Conservation (phyloP, 371 early-diverging fungal genomes). For the Mortierella sp. region DNA sequence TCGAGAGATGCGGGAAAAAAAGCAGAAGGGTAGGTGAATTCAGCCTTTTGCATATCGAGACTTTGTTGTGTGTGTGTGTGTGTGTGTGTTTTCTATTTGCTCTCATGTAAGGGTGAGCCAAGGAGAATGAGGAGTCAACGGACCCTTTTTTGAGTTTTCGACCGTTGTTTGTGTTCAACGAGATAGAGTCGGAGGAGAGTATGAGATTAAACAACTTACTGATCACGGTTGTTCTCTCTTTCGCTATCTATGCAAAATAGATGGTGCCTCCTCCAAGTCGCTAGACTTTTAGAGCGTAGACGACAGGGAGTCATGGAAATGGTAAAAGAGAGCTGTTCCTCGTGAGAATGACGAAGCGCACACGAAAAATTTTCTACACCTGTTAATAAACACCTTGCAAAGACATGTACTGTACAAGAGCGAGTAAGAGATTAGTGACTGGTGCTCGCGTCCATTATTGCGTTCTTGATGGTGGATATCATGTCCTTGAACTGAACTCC, state of each 20-base stretch:
- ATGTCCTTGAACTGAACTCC: no score
- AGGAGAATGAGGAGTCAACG: background rate
- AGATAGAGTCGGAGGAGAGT: background rate
- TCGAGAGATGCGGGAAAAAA: constrained; percentile 57
- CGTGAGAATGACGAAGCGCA: background rate
- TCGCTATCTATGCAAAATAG: background rate
- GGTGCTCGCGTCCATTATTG: no score
- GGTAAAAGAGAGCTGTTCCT: background rate
- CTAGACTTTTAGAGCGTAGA: constrained; percentile 23
- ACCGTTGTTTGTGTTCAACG: background rate
- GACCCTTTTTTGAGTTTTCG: background rate
- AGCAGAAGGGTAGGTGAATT: constrained; percentile 58
- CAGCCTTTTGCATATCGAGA: background rate
- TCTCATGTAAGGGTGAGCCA: no score
- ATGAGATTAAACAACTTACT: background rate
- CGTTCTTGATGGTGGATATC: no score
- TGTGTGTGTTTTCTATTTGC: no score
- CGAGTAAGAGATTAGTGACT: no score
- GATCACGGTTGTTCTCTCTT: background rate
- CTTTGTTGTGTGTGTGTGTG: no score
- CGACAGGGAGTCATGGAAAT: background rate
- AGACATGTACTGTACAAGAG: no score
- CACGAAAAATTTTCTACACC: no score
- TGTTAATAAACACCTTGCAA: no score
- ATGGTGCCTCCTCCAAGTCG: constrained; percentile 21